Base-by-base conservation (phyloP, 768 basidiomycete genomes). In the Termitomyces sp. region DNA sequence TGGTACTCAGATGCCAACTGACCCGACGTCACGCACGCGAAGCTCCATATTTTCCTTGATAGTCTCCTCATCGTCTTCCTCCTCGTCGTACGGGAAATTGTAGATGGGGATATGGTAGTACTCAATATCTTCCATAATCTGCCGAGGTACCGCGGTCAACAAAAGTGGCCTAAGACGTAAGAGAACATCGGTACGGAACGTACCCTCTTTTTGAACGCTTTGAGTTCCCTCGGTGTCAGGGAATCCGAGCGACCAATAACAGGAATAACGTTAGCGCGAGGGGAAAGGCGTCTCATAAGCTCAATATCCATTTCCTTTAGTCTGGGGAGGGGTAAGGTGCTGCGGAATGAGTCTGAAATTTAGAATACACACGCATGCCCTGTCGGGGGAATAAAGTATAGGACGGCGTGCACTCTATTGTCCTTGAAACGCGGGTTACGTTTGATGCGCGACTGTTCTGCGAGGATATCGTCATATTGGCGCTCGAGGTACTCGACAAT, bases 71-170 rank as follows among this genome's bases (percentile, higher is more conserved):
- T 95, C 93, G 63, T 96, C 93, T 71, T 96, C 93, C 65, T 96
- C 93, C 4, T 88, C 81, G 63, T 94, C 92, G 69, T 93, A 95
- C 0, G 92, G 92, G 81, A 95, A 95, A 77, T 94, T 94, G 76
- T 94, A 94, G 47, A 94, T 84, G 1, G 91, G 91, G 62, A 95
- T 94, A 56, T 85, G 81, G 71, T 92, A 92, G 75, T 91, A 77
- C 64, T 89, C 87, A 62, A 96, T 94, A 64, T 96, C 93, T 70
- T 96, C 92, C 89, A 93, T 92, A 58, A 94, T 84, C 89, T 91
- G 58, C 19, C 62, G 43, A 61, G 52, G 41, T 31, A 52, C 60
- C 44, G 57, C 55, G 65, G 63, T 64, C 11, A 66, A 35, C 21
- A 52, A 28, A 48, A 53, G 21, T 49, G 26, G 9, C 33, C 15